These are phyloP conservation scores for Hypoxylon sp. DNA, from an alignment of 2,329 filamentous ascomycete genomes.

Conservation along the genomic window DNA sequence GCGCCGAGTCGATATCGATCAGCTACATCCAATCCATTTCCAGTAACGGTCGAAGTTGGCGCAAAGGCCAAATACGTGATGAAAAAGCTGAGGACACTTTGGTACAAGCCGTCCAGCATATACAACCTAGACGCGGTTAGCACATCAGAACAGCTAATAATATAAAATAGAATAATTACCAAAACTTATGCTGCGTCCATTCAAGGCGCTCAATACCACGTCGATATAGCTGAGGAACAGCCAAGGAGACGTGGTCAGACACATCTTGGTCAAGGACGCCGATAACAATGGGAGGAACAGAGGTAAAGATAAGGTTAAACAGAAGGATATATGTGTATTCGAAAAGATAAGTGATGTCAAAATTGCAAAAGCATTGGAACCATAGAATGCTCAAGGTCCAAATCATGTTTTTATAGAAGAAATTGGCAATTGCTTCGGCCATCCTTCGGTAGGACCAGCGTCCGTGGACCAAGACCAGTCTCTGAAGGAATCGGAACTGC, in stretches of 20 bases:
- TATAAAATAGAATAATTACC: constrained; percentile 70
- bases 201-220: constrained; percentile 95
- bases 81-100: constrained; percentile 94
- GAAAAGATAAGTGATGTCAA: constrained; percentile 96
- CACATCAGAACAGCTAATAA: constrained; percentile 46
- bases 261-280: constrained; percentile 98
- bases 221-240: constrained; percentile 94
- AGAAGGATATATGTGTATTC: constrained; percentile 98
- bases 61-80: constrained; percentile 87
- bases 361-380: constrained; percentile 96
- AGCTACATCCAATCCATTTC: constrained; percentile 80
- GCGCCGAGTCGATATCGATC: constrained; percentile 89
- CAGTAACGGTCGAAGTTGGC: constrained; percentile 76
- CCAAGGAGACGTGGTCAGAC: constrained; percentile 91
- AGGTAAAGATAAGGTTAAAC: constrained; percentile 98
- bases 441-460: constrained; percentile 96
- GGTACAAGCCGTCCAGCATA: constrained; percentile 95
- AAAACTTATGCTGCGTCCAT: constrained; percentile 97
- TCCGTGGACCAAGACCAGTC: constrained; percentile 89
- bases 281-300: constrained; percentile 93
- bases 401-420: constrained; percentile 99
- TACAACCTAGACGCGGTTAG: constrained; percentile 74
- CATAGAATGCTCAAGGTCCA: constrained; percentile 98
- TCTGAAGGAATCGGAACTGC: constrained; percentile 89
- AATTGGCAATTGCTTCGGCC: constrained; percentile 95